Evolutionary conservation across 2,329 filamentous ascomycete genomes (phyloP).

Genomic region (Sordariomycetes sp.): DNA sequence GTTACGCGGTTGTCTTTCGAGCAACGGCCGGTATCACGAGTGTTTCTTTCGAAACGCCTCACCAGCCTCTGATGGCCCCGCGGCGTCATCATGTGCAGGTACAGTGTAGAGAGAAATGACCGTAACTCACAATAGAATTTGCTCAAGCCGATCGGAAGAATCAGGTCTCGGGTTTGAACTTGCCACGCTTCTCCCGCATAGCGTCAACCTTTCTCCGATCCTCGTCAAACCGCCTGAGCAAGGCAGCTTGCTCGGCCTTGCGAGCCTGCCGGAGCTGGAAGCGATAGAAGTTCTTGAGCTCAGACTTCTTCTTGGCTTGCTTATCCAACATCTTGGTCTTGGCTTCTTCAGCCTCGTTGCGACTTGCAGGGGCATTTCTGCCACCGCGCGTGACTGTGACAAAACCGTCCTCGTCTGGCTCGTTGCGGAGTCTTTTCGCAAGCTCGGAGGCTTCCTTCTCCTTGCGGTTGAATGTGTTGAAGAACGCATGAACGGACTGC

Average conservation of each 20-base stretch:
- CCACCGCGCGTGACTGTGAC: conserved; percentile 81
- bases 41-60: conserved; percentile 1
- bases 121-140: conserved; percentile 6
- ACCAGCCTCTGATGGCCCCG: conserved; percentile 38
- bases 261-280: conserved; percentile 74
- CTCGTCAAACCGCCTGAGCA: conserved; percentile 66
- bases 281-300: conserved; percentile 68
- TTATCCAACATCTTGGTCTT: conserved; percentile 52
- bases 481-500: conserved; percentile 72
- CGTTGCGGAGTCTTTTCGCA: conserved; percentile 58
- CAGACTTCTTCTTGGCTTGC: conserved; percentile 51
- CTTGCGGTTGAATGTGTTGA: conserved; percentile 68
- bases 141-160: not conserved
- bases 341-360: conserved; percentile 59
- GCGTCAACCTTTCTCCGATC: conserved; percentile 63
- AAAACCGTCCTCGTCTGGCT: conserved; percentile 92
- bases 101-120: not conserved
- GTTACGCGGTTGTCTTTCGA: conserved; percentile 11
- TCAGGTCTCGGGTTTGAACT: conserved; percentile 44
- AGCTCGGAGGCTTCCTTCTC: conserved; percentile 54
- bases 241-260: conserved; percentile 61
- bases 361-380: conserved; percentile 61
- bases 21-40: not conserved
- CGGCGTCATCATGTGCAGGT: conserved; percentile 34
- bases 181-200: conserved; percentile 59